A percentile compares a stretch with the other conserved stretches of the same genome.
Evolutionary conservation across 345 rosid species (phyloP).

Genomic region (Conringia planisiliqua): DNA sequence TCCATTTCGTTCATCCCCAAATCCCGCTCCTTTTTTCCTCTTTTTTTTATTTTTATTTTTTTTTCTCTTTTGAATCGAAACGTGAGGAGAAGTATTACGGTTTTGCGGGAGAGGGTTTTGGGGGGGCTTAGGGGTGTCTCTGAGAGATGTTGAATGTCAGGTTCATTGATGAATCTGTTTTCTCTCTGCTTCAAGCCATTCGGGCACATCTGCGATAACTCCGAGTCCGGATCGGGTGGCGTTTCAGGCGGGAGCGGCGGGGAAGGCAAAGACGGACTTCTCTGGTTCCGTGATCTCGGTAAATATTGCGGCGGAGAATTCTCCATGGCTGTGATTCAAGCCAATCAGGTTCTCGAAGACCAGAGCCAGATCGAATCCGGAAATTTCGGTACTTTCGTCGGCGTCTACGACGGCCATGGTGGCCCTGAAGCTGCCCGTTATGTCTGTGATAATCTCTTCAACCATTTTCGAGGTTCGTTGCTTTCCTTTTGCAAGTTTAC

Average conservation of each 20-base stretch:
- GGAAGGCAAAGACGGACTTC: constrained; percentile 73
- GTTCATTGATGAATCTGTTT: constrained; percentile 82
- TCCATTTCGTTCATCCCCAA: constrained; percentile 8
- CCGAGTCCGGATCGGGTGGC: constrained; percentile 28
- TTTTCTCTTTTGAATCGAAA: background rate
- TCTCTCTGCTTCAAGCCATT: constrained; percentile 77
- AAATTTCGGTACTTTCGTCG: constrained; percentile 82
- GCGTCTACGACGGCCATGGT: constrained; percentile 92
- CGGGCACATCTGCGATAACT: constrained; percentile 41
- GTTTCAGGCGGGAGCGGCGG: constrained; percentile 33
- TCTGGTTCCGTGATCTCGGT: constrained; percentile 75
- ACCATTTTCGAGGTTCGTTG: constrained; percentile 71
- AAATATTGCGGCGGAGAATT: constrained; percentile 68
- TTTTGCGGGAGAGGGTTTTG: constrained; percentile 9
- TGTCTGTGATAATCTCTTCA: constrained; percentile 73
- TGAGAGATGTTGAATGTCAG: constrained; percentile 93
- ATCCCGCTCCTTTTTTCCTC: constrained; percentile 18
- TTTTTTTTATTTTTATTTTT: background rate
- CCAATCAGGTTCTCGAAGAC: constrained; percentile 81
- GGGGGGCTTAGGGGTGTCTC: constrained; percentile 37
- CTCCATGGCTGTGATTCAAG: constrained; percentile 93
- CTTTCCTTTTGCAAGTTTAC: too few relatives aligned
- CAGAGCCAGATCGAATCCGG: constrained; percentile 95
- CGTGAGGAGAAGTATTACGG: background rate
- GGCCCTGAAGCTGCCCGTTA: constrained; percentile 89